Base-by-base conservation (phyloP, 2,329 filamentous ascomycete species). In the Taxawa tesnikishii region DNA sequence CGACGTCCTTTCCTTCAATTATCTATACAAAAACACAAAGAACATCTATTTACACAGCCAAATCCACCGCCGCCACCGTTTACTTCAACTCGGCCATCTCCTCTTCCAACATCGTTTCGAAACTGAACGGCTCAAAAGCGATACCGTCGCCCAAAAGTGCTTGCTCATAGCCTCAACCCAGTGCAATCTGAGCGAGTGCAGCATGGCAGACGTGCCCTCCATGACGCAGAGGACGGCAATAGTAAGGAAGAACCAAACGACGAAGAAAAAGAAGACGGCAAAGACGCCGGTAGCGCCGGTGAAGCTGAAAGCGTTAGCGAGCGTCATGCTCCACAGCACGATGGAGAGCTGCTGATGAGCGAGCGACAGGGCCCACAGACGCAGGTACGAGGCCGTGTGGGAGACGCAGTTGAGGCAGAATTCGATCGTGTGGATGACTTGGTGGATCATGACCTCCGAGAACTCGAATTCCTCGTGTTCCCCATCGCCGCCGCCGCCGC, bases 361-460 rank as follows among this genome's bases (percentile, higher is more conserved):
- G 38, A 98, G 78, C 2, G 90, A 98, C 47, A 98, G 61, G 18
- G 90, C 90, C 90, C 90, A 98, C 27, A 98, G 81, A 67, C 90
- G 90, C 29, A 98, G 80, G 61, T 98, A 98, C 1, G 90, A 98
- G 4, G 90, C 90, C 4, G 92, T 98, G 63, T 98, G 90, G 17
- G 90, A 98, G 41, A 98, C 88, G 58, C 88, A 96, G 68, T 98
- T 98, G 48, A 98, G 71, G 55, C 90, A 98, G 67, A 98, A 98
- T 70, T 98, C 85, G 50, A 96, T 96, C 12, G 88, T 96, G 65
- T 96, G 92, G 51, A 98, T 98, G 54, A 94, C 75, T 59, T 98
- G 90, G 62, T 98, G 90, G 52, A 98, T 98, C 85, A 98, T 94
- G 42, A 85, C 73, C 57, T 98, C 90, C 38, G 80, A 75, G 55